Evolutionary conservation across 805 yeast genomes (phyloP).

Genomic region (Limtongia smithiae): DNA sequence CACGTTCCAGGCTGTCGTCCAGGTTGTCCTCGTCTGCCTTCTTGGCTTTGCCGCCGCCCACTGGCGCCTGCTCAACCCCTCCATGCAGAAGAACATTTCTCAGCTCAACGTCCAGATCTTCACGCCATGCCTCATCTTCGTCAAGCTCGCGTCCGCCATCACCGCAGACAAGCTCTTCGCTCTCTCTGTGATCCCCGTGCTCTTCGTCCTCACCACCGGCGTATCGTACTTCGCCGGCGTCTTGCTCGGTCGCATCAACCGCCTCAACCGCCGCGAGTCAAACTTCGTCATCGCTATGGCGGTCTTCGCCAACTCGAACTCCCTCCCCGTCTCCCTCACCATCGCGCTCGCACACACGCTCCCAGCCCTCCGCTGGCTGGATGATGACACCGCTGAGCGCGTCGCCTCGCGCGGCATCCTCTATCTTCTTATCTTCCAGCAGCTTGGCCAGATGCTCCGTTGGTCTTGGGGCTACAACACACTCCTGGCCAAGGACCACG

Average conservation of each 20-base stretch:
- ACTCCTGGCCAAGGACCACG: slow-evolving; percentile 40
- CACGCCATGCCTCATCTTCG: slow-evolving; percentile 92
- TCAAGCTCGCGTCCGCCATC: slow-evolving; percentile 65
- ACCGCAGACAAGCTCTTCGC: slow-evolving; percentile 75
- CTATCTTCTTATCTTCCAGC: slow-evolving; percentile 61
- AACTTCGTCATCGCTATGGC: slow-evolving; percentile 96
- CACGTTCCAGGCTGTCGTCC: slow-evolving; percentile 86
- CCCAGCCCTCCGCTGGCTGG: slow-evolving; percentile 57
- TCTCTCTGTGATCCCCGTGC: slow-evolving; percentile 76
- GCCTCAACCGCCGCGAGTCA: slow-evolving; percentile 67
- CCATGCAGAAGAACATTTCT: slow-evolving; percentile 74
- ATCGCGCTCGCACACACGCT: slow-evolving; percentile 62
- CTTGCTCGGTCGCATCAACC: slow-evolving; percentile 49
- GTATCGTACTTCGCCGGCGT: slow-evolving; percentile 66
- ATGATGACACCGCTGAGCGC: slow-evolving; percentile 51
- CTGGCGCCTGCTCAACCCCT: slow-evolving; percentile 61
- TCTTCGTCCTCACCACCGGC: slow-evolving; percentile 77
- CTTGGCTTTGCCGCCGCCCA: slow-evolving; percentile 85
- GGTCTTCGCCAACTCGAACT: slow-evolving; percentile 92
- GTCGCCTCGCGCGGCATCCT: slow-evolving; percentile 62
- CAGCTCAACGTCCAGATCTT: slow-evolving; percentile 82
- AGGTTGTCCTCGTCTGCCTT: slow-evolving; percentile 80
- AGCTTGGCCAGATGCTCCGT: slow-evolving; percentile 60
- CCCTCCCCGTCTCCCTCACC: slow-evolving; percentile 85
- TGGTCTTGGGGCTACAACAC: slow-evolving; percentile 75